Conservation (phyloP, 2,329 filamentous ascomycete species). For the Pyrenophora seminiperda region DNA sequence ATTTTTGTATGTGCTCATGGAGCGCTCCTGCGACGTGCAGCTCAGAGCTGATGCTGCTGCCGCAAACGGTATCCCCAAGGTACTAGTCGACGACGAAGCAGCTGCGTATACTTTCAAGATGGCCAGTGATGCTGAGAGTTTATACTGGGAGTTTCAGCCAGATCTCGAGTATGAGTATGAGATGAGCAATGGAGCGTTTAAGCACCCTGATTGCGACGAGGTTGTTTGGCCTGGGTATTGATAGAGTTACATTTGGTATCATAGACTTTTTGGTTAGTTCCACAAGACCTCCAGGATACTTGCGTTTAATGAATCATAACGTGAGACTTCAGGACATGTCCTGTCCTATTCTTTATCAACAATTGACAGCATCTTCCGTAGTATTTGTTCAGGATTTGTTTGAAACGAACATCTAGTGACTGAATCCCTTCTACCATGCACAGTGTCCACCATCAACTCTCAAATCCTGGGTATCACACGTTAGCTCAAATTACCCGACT, state of each 20-base stretch:
- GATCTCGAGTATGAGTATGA: slow-evolving; percentile 55
- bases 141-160: slow-evolving; percentile 60
- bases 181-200: slow-evolving; percentile 33
- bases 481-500: background rate
- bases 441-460: slow-evolving; percentile 53
- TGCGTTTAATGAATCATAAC: too few species aligned
- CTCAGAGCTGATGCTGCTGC: slow-evolving; percentile 70
- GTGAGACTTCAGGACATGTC: too few species aligned
- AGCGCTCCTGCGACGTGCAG: slow-evolving; percentile 71
- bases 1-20: slow-evolving; percentile 71
- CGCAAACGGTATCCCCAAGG: slow-evolving; percentile 58
- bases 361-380: background rate
- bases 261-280: too few species aligned
- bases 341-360: too few species aligned
- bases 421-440: slow-evolving; percentile 27
- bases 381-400: background rate
- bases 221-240: slow-evolving; percentile 15
- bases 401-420: background rate
- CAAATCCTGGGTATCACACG: slow-evolving; percentile 34
- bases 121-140: slow-evolving; percentile 53
- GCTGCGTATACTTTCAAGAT: slow-evolving; percentile 60
- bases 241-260: background rate
- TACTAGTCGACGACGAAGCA: slow-evolving; percentile 61
- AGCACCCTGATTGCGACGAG: slow-evolving; percentile 15
- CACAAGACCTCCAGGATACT: too few species aligned